Conservation (phyloP, 257 asterid species). For the Lantana camara region DNA sequence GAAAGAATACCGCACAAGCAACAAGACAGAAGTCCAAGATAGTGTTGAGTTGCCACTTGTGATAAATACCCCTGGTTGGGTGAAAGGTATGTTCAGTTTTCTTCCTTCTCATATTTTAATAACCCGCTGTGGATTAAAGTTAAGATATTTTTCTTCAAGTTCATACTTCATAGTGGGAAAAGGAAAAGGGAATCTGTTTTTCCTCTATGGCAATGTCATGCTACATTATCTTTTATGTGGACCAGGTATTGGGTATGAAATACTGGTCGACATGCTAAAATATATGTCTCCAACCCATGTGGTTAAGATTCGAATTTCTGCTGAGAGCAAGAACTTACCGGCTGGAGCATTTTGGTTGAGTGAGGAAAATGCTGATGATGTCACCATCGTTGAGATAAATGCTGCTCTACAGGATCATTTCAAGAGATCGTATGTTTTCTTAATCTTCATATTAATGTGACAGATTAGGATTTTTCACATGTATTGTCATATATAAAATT, state of each 20-base stretch:
- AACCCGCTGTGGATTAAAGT: conserved; percentile 5
- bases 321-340: conserved; percentile 75
- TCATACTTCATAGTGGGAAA: too few species aligned
- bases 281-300: conserved; percentile 79
- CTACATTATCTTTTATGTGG: conserved; percentile 27
- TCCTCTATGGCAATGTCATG: conserved; percentile 3
- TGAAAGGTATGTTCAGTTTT: conserved; percentile 61
- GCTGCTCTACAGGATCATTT: conserved; percentile 74
- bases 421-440: conserved; percentile 68
- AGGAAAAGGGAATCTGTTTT: too few species aligned
- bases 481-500: not conserved
- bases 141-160: conserved; percentile 5
- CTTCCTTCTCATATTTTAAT: conserved; percentile 18
- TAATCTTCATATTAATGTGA: conserved; percentile 21
- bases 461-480: not conserved
- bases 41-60: conserved; percentile 66
- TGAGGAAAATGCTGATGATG: conserved; percentile 43
- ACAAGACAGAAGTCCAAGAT: conserved; percentile 33
- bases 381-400: conserved; percentile 61
- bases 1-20: conserved; percentile 35
- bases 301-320: conserved; percentile 70
- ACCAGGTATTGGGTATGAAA: conserved; percentile 86
- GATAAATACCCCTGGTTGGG: conserved; percentile 97
- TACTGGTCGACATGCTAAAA: conserved; percentile 77
- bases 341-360: conserved; percentile 83